A percentile compares a stretch with the other conserved stretches of the same genome.
Conservation (phyloP, 108 stramenopile species). For the Cyclotella cryptica region DNA sequence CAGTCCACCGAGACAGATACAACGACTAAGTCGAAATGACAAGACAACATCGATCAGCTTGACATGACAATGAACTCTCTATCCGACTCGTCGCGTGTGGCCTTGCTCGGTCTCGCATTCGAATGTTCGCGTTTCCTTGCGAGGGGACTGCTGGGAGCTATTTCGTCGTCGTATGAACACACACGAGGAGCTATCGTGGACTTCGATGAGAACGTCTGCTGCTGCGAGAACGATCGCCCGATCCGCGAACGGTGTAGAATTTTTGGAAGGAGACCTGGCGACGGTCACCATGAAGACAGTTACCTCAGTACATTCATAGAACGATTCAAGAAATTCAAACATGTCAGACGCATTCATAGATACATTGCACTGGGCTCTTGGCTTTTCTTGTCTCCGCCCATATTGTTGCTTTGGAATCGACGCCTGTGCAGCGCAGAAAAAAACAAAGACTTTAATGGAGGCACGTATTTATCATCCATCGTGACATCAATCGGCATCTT, state of each 20-base stretch:
- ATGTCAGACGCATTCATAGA: background rate
- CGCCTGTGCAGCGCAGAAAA: background rate
- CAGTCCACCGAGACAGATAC: too few relatives aligned
- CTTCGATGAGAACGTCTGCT: too few relatives aligned
- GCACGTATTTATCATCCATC: constrained; percentile 3
- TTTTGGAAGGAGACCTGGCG: background rate
- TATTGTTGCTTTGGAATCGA: background rate
- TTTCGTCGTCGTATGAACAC: background rate
- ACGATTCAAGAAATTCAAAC: constrained; percentile 5
- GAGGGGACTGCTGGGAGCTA: background rate
- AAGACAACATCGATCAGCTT: background rate
- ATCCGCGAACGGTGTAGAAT: too few relatives aligned
- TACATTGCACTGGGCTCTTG: constrained; percentile 6
- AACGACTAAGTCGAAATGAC: background rate
- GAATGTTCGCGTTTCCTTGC: constrained; percentile 32
- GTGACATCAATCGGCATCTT: constrained; percentile 2
- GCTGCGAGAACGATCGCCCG: background rate
- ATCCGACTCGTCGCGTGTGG: constrained; percentile 28
- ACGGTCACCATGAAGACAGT: background rate
- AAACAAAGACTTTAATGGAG: background rate
- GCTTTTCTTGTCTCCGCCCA: constrained; percentile 8
- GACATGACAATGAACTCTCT: background rate
- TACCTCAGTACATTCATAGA: background rate
- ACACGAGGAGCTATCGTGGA: too few relatives aligned
- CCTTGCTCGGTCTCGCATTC: constrained; percentile 24